Percentiles rank a stretch among this genome's conserved stretches.
Evolutionary conservation across 1,284 basidiomycete genomes (phyloP).

Genomic region (Pseudozyma hubeiensis): DNA sequence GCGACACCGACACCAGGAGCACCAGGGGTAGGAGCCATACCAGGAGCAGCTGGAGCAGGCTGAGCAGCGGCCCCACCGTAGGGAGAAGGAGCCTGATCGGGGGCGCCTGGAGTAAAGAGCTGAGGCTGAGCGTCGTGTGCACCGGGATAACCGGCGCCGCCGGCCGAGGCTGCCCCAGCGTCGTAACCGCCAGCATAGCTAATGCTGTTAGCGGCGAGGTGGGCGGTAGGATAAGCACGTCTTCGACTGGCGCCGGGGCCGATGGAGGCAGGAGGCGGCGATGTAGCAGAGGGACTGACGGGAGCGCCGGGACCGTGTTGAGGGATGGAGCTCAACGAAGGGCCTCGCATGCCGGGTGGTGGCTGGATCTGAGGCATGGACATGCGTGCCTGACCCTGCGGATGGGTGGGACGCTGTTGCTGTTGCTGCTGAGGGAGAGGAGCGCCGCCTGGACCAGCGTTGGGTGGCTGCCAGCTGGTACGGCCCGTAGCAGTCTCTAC

Average conservation of each 20-base stretch:
- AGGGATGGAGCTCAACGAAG: slow-evolving; percentile 43
- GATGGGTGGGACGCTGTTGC: slow-evolving; percentile 62
- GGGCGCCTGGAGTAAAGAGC: slow-evolving; percentile 53
- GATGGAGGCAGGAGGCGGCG: slow-evolving; percentile 68
- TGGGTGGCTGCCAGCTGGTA: slow-evolving; percentile 68
- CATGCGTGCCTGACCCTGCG: slow-evolving; percentile 64
- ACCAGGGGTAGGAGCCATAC: slow-evolving; percentile 19
- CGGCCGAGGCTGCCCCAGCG: slow-evolving; percentile 68
- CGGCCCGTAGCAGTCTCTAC: slow-evolving; percentile 71
- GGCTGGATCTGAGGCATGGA: slow-evolving; percentile 65
- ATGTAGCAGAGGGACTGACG: slow-evolving; percentile 42
- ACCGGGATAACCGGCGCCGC: slow-evolving; percentile 63
- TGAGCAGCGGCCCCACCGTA: slow-evolving; percentile 33
- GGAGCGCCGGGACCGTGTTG: slow-evolving; percentile 46
- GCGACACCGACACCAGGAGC: slow-evolving; percentile 18
- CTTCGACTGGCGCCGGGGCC: slow-evolving; percentile 69
- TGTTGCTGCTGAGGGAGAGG: slow-evolving; percentile 35
- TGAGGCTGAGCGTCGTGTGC: slow-evolving; percentile 47
- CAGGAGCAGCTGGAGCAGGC: slow-evolving; percentile 41
- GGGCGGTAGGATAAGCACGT: slow-evolving; percentile 71
- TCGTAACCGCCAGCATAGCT: slow-evolving; percentile 69
- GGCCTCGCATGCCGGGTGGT: slow-evolving; percentile 52
- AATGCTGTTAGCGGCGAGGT: slow-evolving; percentile 66
- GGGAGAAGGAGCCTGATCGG: slow-evolving; percentile 35
- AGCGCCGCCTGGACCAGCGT: slow-evolving; percentile 15